These are phyloP conservation scores for Hymenoscyphus scutula DNA, from an alignment of 2,329 filamentous ascomycete genomes.

Conservation along the genomic window DNA sequence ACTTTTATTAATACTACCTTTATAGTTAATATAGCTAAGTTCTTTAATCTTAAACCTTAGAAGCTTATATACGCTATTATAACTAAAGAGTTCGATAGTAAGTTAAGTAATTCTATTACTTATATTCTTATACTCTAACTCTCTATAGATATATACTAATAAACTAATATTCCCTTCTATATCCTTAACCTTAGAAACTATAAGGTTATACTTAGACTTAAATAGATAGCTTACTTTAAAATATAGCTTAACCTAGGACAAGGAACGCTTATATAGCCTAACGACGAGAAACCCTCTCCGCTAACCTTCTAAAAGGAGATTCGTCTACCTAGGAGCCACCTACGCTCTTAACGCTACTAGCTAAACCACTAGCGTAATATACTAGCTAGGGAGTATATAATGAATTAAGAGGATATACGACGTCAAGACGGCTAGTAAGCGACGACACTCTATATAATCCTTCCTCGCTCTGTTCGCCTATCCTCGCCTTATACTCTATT, in stretches of 20 bases:
- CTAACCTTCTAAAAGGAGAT: not conserved
- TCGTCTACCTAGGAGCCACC: not conserved
- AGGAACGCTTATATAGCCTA: not conserved
- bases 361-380: not conserved
- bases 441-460: not conserved
- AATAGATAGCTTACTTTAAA: not conserved
- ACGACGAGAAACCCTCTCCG: no score
- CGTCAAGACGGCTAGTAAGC: not conserved
- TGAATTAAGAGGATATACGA: not conserved
- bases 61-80: not conserved
- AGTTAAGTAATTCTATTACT: no score
- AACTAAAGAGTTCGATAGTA: no score
- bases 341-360: not conserved
- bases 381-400: not conserved
- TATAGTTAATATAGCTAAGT: not conserved
- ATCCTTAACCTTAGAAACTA: not conserved
- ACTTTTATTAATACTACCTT: not conserved
- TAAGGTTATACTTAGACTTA: not conserved
- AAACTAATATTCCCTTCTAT: not conserved
- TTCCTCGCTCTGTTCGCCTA: not conserved
- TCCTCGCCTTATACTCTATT: not conserved
- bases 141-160: not conserved
- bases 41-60: not conserved
- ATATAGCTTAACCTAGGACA: not conserved
- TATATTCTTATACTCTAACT: not conserved